phyloP scores from a whole-genome alignment of 2,329 filamentous ascomycete genomes.

The Arachnomyces sp. region DNA sequence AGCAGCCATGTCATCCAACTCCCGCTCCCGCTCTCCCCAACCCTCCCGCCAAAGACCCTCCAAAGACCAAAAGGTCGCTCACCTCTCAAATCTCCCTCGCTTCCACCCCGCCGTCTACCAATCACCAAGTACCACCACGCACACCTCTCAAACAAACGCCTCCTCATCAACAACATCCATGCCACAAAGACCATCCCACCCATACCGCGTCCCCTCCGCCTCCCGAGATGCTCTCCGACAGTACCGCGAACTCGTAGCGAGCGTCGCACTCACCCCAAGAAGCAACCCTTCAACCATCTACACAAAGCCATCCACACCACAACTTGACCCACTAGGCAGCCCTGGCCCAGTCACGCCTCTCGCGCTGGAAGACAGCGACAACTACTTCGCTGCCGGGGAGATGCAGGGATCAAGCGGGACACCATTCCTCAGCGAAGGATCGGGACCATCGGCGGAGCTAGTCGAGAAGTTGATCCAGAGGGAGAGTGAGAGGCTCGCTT shows the following conservation, averaged over 20 bases:
- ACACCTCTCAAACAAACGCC: slow-evolving; percentile 20
- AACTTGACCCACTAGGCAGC: slow-evolving; percentile 37
- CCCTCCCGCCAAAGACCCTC: slow-evolving; percentile 23
- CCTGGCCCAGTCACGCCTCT: slow-evolving; percentile 40
- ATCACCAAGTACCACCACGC: slow-evolving; percentile 18
- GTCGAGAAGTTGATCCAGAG: slow-evolving; percentile 27
- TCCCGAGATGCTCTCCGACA: slow-evolving; percentile 33
- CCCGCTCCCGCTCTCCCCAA: slow-evolving; percentile 24
- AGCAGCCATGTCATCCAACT: slow-evolving; percentile 13
- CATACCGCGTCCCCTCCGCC: slow-evolving; percentile 24
- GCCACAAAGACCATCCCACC: slow-evolving; percentile 14
- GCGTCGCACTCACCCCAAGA: slow-evolving; percentile 23
- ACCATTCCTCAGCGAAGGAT: slow-evolving; percentile 10
- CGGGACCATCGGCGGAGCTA: slow-evolving; percentile 23
- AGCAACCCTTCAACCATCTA: slow-evolving; percentile 19
- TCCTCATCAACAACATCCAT: slow-evolving; percentile 25
- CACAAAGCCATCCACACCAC: slow-evolving; percentile 35
- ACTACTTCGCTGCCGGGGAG: slow-evolving; percentile 31
- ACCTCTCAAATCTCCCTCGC: slow-evolving; percentile 35
- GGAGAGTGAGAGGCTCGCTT: slow-evolving; percentile 22
- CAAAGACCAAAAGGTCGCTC: slow-evolving; percentile 3
- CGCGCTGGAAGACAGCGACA: slow-evolving; percentile 31
- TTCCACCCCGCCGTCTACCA: slow-evolving; percentile 40
- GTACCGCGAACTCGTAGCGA: slow-evolving; percentile 36
- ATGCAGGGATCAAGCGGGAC: background rate